Base-by-base conservation (phyloP, 2,329 filamentous ascomycete genomes). In the Corniculantispora saksenae region DNA sequence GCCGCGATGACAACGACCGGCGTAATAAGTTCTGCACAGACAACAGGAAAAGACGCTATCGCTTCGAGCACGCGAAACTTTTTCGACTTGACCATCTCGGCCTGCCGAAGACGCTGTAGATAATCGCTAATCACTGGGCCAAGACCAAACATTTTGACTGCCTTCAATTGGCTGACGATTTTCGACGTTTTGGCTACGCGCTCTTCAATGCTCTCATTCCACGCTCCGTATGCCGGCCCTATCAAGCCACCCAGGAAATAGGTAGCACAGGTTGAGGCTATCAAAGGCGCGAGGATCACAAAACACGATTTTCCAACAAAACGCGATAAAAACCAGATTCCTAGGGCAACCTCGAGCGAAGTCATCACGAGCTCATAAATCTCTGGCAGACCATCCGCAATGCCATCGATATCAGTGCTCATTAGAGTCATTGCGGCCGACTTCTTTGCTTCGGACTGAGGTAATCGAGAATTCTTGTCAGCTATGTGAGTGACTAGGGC, bases 401-500 rank as follows among this genome's bases (percentile, higher is more conserved):
- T 50, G 15, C 54, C 51, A 6, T 63, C 51, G n/a, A 63, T 27
- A 21, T 63, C 61, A 17, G 51, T 57, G 19, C 61, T 63, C 61
- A 63, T 63, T n/a, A 63, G 43, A 15, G 61, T 63, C 2, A 63
- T 25, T 15, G 61, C 61, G 13, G 61, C 29, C 17, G 61, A 56
- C 23, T 78, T 75, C 19, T 77, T 74, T 8, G 72, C 70, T 1
- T 69, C 64, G 3, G 69, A 69, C 2, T 69, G 68, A 25, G 72
- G 70, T 10, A 80, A 66, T 2, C 69, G 66, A 3, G 80, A 63
- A 0, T 79, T 80, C 66, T 82, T 81, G 19, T 78, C 76, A 67
- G 83, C 86, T 19, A 87, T 79, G 69, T 83, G 76, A 0, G 81
- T 78, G 7, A 76, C 66, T 9, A 79, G 70, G 2, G 69, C 70